Percentiles rank a stretch among this genome's conserved stretches.
Conservation (phyloP, 2,329 filamentous ascomycete species). For the Mycosphaerella arachidis region DNA sequence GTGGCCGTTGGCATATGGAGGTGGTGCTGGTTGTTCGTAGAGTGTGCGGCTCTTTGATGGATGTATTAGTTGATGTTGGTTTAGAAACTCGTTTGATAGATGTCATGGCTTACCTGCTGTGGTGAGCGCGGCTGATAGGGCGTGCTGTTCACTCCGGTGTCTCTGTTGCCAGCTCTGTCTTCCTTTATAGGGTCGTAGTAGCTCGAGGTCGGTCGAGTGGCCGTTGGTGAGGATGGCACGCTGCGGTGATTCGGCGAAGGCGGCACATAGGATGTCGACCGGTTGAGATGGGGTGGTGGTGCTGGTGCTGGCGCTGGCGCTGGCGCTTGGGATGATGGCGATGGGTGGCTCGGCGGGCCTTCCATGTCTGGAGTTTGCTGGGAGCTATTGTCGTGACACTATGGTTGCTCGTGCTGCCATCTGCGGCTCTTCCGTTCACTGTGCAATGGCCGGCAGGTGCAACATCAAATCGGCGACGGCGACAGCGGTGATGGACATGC, state of each 20-base stretch:
- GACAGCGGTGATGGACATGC: slow-evolving; percentile 1
- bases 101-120: slow-evolving; percentile 21
- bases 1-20: slow-evolving; percentile 26
- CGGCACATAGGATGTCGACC: slow-evolving; percentile 10
- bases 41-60: slow-evolving; percentile 18
- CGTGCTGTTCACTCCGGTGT: slow-evolving; percentile 30
- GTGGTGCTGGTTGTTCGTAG: slow-evolving; percentile 18
- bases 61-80: not conserved
- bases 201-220: slow-evolving; percentile 37
- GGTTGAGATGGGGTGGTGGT: not conserved
- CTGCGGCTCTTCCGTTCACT: not conserved
- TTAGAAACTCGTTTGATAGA: not conserved
- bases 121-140: slow-evolving; percentile 35
- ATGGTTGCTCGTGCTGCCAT: not conserved
- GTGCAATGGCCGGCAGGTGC: not conserved
- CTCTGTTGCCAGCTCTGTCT: slow-evolving; percentile 38
- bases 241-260: slow-evolving; percentile 29
- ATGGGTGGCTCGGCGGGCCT: slow-evolving; percentile 18
- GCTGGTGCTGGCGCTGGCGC: not conserved
- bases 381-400: not conserved
- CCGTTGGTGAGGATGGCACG: slow-evolving; percentile 28
- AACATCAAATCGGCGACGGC: not conserved
- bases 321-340: not conserved
- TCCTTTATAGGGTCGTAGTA: slow-evolving; percentile 50
- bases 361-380: slow-evolving; percentile 1